Conservation (phyloP, 2,329 filamentous ascomycete genomes). For the Hymenoscyphus fructigenus region DNA sequence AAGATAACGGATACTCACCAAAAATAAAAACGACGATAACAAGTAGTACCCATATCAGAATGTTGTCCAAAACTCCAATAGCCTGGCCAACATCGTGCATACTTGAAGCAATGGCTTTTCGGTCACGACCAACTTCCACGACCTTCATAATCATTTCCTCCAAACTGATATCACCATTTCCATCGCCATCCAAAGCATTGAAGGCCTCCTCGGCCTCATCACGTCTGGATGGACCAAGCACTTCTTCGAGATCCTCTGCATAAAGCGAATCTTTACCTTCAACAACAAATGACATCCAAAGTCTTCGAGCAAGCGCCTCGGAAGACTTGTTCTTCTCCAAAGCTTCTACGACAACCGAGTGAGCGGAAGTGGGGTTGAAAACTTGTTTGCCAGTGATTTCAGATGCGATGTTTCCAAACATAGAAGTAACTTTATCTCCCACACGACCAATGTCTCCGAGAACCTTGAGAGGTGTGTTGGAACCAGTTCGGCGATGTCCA, state of each 20-base stretch:
- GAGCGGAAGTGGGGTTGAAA: conserved; percentile 87
- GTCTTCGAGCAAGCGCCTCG: conserved; percentile 87
- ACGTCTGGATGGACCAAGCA: conserved; percentile 73
- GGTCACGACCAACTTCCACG: conserved; percentile 77
- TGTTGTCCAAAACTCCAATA: conserved; percentile 83
- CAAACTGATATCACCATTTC: conserved; percentile 90
- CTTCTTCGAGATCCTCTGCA: conserved; percentile 80
- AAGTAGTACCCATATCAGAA: conserved; percentile 78
- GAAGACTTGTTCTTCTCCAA: conserved; percentile 81
- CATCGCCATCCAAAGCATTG: conserved; percentile 74
- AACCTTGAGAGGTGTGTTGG: conserved; percentile 74
- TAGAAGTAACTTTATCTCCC: conserved; percentile 90
- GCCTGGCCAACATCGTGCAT: conserved; percentile 98
- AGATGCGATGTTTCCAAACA: conserved; percentile 88
- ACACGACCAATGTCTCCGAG: conserved; percentile 74
- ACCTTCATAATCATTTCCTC: conserved; percentile 85
- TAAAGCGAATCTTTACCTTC: conserved; percentile 81
- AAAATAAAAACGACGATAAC: conserved; percentile 83
- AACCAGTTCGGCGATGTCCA: conserved; percentile 53
- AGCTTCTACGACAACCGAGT: conserved; percentile 85
- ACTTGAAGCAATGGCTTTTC: conserved; percentile 85
- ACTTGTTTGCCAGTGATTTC: conserved; percentile 95
- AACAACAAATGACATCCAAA: conserved; percentile 98
- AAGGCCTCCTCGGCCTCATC: conserved; percentile 87
- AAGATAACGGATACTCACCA: conserved; percentile 46